Percentiles rank a stretch among this genome's conserved stretches.
These are phyloP conservation scores for Sporothrix dimorphospora DNA, from an alignment of 2,329 filamentous ascomycete genomes.

Conservation along the genomic window DNA sequence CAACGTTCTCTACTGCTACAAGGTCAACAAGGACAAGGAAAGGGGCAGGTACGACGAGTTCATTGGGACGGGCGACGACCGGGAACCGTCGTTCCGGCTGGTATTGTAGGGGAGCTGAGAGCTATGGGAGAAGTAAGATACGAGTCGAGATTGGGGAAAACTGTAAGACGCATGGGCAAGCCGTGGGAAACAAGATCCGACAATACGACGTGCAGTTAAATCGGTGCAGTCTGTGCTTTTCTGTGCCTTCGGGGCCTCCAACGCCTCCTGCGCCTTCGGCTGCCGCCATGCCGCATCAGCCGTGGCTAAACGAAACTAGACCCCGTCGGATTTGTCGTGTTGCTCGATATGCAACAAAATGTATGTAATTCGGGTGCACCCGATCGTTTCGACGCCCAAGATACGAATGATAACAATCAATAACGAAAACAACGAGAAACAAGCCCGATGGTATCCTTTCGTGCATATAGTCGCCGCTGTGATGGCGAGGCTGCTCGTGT, in stretches of 20 bases:
- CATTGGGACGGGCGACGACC: constrained; percentile 62
- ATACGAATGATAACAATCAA: neutral
- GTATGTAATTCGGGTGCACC: neutral
- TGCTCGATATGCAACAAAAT: neutral
- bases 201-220: neutral
- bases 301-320: neutral
- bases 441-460: neutral
- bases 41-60: constrained; percentile 62
- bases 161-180: neutral
- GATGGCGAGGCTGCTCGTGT: neutral
- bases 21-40: constrained; percentile 65
- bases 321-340: too few species aligned
- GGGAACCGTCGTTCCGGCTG: constrained; percentile 65
- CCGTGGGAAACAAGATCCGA: constrained; percentile 4
- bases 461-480: neutral
- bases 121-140: neutral
- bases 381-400: neutral
- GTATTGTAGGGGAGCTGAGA: constrained; percentile 50
- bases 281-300: neutral
- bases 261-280: neutral
- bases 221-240: neutral
- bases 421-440: neutral
- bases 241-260: too few species aligned
- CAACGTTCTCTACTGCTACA: constrained; percentile 65
- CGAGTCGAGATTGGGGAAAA: neutral